Evolutionary conservation across 371 early-diverging fungal species (phyloP).

Genomic region (Syncephalastrum monosporum): DNA sequence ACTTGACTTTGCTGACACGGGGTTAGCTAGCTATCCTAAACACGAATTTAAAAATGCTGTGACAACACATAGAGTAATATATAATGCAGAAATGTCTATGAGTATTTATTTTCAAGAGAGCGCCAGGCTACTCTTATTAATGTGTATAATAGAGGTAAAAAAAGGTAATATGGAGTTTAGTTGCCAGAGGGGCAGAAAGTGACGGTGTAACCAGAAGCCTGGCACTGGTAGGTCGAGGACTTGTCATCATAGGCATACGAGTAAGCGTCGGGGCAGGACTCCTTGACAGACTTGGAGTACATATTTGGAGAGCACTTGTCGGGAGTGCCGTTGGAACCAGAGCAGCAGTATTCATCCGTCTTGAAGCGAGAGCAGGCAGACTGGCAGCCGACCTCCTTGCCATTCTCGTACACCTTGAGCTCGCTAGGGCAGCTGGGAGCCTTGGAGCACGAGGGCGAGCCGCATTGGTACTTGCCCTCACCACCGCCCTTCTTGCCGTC

Average conservation of each 20-base stretch:
- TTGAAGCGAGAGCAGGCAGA: conserved; percentile 38
- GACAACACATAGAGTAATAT: too few relatives aligned
- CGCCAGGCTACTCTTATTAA: too few relatives aligned
- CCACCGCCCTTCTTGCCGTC: conserved; percentile 18
- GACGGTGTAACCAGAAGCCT: conserved; percentile 36
- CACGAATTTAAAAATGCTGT: too few relatives aligned
- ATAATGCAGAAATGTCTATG: too few relatives aligned
- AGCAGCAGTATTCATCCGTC: conserved; percentile 41
- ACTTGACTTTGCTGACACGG: too few relatives aligned
- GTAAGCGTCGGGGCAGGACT: conserved; percentile 49
- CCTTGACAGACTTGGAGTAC: conserved; percentile 32
- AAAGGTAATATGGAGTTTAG: too few relatives aligned
- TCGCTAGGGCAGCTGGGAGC: conserved; percentile 35
- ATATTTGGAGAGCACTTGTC: conserved; percentile 24
- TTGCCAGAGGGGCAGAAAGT: conserved; percentile 9
- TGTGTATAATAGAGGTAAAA: too few relatives aligned
- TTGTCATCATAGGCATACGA: conserved; percentile 55
- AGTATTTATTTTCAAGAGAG: too few relatives aligned
- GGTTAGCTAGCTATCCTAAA: too few relatives aligned
- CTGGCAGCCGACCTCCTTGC: conserved; percentile 28
- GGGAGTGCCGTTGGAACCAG: conserved; percentile 30
- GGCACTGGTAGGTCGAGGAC: conserved; percentile 41
- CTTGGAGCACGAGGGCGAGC: conserved; percentile 25
- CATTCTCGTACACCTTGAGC: conserved; percentile 23
- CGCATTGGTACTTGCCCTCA: conserved; percentile 19